Evolutionary conservation across 495 filamentous ascomycete genomes (phyloP).

Genomic region (Penicillium herquei): DNA sequence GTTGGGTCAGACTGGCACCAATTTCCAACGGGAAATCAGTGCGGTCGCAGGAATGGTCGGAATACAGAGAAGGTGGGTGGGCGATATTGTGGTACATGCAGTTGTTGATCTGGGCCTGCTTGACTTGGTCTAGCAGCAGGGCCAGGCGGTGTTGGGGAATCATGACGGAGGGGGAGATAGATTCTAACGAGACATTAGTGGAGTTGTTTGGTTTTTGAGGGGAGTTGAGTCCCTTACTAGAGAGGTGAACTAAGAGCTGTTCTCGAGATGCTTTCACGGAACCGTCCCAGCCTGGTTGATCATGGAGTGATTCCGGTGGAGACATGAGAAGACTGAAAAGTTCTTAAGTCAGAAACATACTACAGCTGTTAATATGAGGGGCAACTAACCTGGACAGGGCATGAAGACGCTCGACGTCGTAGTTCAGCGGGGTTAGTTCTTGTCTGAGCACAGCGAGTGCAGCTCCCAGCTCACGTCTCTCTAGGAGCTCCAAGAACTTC

Average conservation of each 20-base stretch:
- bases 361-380: neutral
- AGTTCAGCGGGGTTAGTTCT: slow-evolving; percentile 85
- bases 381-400: slow-evolving; percentile 70
- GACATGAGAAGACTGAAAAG: slow-evolving; percentile 78
- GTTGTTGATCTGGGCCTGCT: slow-evolving; percentile 72
- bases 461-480: slow-evolving; percentile 65
- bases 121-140: slow-evolving; percentile 75
- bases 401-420: slow-evolving; percentile 73
- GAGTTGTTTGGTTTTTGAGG: neutral
- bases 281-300: slow-evolving; percentile 87
- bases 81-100: slow-evolving; percentile 88
- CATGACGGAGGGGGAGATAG: slow-evolving; percentile 96
- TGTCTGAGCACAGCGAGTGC: slow-evolving; percentile 79
- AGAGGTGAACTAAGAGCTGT: slow-evolving; percentile 74
- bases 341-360: neutral
- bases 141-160: slow-evolving; percentile 93
- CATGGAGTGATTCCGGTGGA: slow-evolving; percentile 72
- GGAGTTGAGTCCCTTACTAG: slow-evolving; percentile 54
- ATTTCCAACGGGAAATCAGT: slow-evolving; percentile 73
- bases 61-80: slow-evolving; percentile 79
- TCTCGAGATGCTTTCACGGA: slow-evolving; percentile 75
- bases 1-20: slow-evolving; percentile 65
- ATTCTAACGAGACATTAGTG: slow-evolving; percentile 51
- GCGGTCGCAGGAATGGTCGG: slow-evolving; percentile 80
- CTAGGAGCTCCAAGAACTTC: slow-evolving; percentile 91